Base-by-base conservation (phyloP, 352 stramenopile species). In the Stramenopiles sp. region DNA sequence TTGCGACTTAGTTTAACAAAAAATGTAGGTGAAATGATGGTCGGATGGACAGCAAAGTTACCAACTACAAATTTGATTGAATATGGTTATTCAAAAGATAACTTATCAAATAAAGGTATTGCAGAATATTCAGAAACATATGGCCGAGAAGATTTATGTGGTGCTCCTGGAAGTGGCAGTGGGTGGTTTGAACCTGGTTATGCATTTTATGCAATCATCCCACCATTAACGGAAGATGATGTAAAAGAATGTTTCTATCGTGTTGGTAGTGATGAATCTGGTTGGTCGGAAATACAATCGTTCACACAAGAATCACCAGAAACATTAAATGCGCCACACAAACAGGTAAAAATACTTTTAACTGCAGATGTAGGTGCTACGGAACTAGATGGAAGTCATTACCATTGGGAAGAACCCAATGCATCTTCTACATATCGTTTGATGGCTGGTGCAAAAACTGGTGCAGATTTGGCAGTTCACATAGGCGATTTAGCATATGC, bases 381-480 rank as follows among this genome's bases (percentile, higher is more conserved):
- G 32, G 27, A 31, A n/a, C 1, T 31, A 23, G 78, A 80, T 78
- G 30, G n/a, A 6, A 80, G 1, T 6, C 74, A 65, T 6, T 77
- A 76, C 33, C 78, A 80, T 78, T 80, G 78, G 78, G 78, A 63
- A 78, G 78, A 80, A 65, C 78, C 31, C n/a, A 30, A 80, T 30
- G 78, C 78, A 27, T 13, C 4, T n/a, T 6, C 6, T 32, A 80
- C 78, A 6, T 32, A 32, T 6, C 78, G 63, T 6, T 32, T 65
- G 38, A 80, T 80, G 78, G 6, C 7, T 29, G 63, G 74, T 30
- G 38, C 6, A 4, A 32, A 13, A 1, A 31, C 6, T 27, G 30
- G 6, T 78, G 30, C 63, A n/a, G 1, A 77, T 31, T 31, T 80
- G 33, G 74, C 74, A 27, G 6, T 80, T 1, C 78, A 80, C 78